Evolutionary conservation across 805 yeast species (phyloP).

Genomic region (Jamesozyma rosinii): DNA sequence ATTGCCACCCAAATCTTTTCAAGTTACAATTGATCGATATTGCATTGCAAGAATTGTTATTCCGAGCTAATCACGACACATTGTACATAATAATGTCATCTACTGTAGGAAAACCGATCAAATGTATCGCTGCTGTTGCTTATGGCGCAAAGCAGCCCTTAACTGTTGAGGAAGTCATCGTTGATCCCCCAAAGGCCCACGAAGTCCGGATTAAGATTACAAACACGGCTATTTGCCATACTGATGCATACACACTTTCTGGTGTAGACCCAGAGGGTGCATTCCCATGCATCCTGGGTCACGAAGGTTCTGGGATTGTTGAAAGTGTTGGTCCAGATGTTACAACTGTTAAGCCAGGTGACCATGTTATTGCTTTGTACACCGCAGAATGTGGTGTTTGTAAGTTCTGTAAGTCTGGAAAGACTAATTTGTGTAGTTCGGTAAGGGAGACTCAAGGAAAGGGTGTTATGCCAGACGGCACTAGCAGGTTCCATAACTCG

Average conservation of each 20-base stretch:
- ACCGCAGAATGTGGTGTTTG: slow-evolving; percentile 86
- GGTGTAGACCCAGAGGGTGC: slow-evolving; percentile 96
- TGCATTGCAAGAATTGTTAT: too few species aligned
- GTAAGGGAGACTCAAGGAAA: slow-evolving; percentile 97
- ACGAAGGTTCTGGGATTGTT: slow-evolving; percentile 96
- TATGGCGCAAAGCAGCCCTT: slow-evolving; percentile 89
- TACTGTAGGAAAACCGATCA: slow-evolving; percentile 43
- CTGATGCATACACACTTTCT: slow-evolving; percentile 92
- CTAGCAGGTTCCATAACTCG: slow-evolving; percentile 70
- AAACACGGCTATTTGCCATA: slow-evolving; percentile 94
- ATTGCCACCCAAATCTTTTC: too few species aligned
- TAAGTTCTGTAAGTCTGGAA: slow-evolving; percentile 88
- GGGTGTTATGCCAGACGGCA: slow-evolving; percentile 98
- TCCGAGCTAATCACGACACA: too few species aligned
- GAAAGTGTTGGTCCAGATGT: slow-evolving; percentile 95
- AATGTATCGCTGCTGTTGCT: slow-evolving; percentile 93
- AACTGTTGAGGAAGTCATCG: slow-evolving; percentile 77
- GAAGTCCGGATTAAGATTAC: slow-evolving; percentile 88
- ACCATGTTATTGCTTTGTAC: slow-evolving; percentile 85
- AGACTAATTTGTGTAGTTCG: slow-evolving; percentile 92
- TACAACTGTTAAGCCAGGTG: slow-evolving; percentile 82
- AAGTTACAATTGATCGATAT: too few species aligned
- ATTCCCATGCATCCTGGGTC: slow-evolving; percentile 89
- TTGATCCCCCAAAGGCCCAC: slow-evolving; percentile 90
- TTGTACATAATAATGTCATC: slow-evolving; percentile 6